Percentiles rank a stretch among this genome's conserved stretches.
phyloP scores from a whole-genome alignment of 345 rosid genomes.

The Luvunga scandens region DNA sequence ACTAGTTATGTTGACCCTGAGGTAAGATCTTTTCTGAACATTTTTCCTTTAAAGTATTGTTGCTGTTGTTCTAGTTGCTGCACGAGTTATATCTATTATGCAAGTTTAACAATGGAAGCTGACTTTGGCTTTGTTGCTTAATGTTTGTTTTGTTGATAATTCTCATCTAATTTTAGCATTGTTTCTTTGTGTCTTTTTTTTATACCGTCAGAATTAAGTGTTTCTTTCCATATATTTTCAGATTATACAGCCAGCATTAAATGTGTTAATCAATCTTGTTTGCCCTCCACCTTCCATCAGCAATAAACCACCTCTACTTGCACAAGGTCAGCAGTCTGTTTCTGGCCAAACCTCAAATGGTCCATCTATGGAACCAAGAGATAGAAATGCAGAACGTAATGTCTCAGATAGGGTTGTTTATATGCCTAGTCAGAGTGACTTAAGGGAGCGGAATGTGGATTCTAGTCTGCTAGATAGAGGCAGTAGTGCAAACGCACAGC shows the following conservation, averaged over 20 bases:
- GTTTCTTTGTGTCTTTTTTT: conserved; percentile 34
- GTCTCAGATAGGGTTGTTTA: conserved; percentile 38
- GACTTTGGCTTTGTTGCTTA: neutral
- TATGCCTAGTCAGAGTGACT: conserved; percentile 41
- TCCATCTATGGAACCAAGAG: conserved; percentile 39
- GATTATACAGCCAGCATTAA: conserved; percentile 95
- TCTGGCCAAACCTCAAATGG: conserved; percentile 45
- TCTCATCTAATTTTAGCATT: conserved; percentile 12
- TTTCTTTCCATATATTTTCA: conserved; percentile 49
- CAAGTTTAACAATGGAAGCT: conserved; percentile 1
- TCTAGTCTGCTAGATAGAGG: conserved; percentile 42
- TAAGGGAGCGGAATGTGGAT: conserved; percentile 57
- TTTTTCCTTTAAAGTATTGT: neutral
- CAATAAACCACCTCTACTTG: conserved; percentile 60
- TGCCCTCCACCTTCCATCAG: conserved; percentile 99
- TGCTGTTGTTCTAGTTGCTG: conserved; percentile 10
- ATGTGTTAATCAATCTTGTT: conserved; percentile 88
- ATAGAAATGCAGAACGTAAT: conserved; percentile 45
- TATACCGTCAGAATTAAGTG: conserved; percentile 81
- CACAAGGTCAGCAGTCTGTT: conserved; percentile 53
- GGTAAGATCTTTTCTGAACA: conserved; percentile 38
- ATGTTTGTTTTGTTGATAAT: conserved; percentile 13
- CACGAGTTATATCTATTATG: neutral
- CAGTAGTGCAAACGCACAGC: conserved; percentile 32
- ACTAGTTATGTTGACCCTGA: conserved; percentile 89